Conservation (phyloP, 352 stramenopile genomes). For the Globisporangium nodosum region DNA sequence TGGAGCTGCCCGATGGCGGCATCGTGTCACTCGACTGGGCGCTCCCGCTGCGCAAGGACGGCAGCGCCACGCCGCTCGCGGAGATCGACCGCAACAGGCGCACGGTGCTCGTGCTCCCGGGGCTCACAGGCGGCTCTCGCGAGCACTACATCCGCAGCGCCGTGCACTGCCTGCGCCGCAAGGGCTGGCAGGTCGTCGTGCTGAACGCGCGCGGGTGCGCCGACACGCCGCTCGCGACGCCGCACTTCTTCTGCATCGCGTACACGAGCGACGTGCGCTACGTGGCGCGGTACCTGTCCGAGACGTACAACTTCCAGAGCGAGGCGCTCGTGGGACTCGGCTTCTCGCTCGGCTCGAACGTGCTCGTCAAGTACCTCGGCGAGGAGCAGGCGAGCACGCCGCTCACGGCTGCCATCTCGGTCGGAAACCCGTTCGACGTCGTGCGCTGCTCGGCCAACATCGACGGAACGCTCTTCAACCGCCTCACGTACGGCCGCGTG, state of each 20-base stretch:
- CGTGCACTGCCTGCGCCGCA: slow-evolving; percentile 26
- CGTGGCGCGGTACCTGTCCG: slow-evolving; percentile 26
- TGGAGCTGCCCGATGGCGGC: slow-evolving; percentile 58
- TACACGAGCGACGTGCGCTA: slow-evolving; percentile 67
- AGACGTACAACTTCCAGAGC: slow-evolving; percentile 34
- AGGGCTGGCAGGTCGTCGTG: slow-evolving; percentile 68
- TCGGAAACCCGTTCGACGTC: slow-evolving; percentile 71
- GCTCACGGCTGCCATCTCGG: slow-evolving; percentile 47
- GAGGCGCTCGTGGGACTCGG: slow-evolving; percentile 44
- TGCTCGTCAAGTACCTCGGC: slow-evolving; percentile 70
- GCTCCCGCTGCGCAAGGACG: slow-evolving; percentile 19
- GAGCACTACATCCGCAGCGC: slow-evolving; percentile 67
- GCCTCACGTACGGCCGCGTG: slow-evolving; percentile 45
- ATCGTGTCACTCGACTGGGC: slow-evolving; percentile 71
- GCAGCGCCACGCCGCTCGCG: slow-evolving; percentile 13
- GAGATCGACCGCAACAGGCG: slow-evolving; percentile 25
- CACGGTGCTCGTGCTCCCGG: slow-evolving; percentile 49
- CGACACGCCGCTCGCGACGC: slow-evolving; percentile 46
- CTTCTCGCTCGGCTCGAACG: slow-evolving; percentile 71
- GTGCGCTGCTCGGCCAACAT: slow-evolving; percentile 41
- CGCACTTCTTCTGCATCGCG: slow-evolving; percentile 60
- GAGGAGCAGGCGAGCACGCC: slow-evolving; percentile 32
- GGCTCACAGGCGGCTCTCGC: slow-evolving; percentile 48
- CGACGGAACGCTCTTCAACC: slow-evolving; percentile 37
- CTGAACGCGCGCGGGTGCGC: slow-evolving; percentile 69